Conservation (phyloP, 2,329 filamentous ascomycete genomes). For the Moelleriella libera region DNA sequence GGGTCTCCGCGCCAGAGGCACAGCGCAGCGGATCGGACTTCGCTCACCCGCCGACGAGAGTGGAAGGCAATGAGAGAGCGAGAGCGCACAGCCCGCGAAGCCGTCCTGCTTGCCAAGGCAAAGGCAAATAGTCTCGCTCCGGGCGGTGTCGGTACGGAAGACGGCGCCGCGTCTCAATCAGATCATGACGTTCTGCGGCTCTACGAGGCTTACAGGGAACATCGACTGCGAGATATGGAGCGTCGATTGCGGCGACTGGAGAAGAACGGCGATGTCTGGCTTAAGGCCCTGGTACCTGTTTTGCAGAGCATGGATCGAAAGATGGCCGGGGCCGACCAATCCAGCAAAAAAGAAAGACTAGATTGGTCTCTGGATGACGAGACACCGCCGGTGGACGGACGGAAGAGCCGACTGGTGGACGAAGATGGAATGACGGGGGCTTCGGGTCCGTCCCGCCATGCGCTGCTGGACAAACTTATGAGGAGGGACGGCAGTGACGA, state of each 20-base stretch:
- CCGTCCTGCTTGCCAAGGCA: slow-evolving; percentile 8
- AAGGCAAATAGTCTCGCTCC: slow-evolving; percentile 9
- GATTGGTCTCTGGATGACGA: slow-evolving; percentile 20
- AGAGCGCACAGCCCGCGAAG: slow-evolving; percentile 11
- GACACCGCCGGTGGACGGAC: slow-evolving; percentile 3
- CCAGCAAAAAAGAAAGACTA: slow-evolving; percentile 7
- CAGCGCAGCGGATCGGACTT: slow-evolving; percentile 12
- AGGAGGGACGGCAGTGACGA: slow-evolving; percentile 5
- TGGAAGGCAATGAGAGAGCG: slow-evolving; percentile 16
- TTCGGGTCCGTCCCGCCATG: slow-evolving; percentile 13
- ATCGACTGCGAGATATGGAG: slow-evolving; percentile 31
- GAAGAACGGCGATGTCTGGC: slow-evolving; percentile 29
- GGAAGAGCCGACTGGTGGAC: slow-evolving; percentile 4
- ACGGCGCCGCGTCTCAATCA: slow-evolving; percentile 7
- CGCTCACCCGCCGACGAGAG: slow-evolving; percentile 18
- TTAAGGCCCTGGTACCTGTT: slow-evolving; percentile 28
- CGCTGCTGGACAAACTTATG: slow-evolving; percentile 15
- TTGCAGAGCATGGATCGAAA: slow-evolving; percentile 27
- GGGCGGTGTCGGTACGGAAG: slow-evolving; percentile 11
- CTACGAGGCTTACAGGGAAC: slow-evolving; percentile 26
- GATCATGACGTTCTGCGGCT: slow-evolving; percentile 21
- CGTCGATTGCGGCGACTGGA: slow-evolving; percentile 30
- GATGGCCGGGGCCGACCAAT: slow-evolving; percentile 11
- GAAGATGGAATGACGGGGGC: slow-evolving; percentile 9
- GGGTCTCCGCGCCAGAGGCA: slow-evolving; percentile 13